Percentiles rank a stretch among this genome's conserved stretches.
Evolutionary conservation across 2,329 filamentous ascomycete genomes (phyloP).

Genomic region (Botrytis paeoniae): DNA sequence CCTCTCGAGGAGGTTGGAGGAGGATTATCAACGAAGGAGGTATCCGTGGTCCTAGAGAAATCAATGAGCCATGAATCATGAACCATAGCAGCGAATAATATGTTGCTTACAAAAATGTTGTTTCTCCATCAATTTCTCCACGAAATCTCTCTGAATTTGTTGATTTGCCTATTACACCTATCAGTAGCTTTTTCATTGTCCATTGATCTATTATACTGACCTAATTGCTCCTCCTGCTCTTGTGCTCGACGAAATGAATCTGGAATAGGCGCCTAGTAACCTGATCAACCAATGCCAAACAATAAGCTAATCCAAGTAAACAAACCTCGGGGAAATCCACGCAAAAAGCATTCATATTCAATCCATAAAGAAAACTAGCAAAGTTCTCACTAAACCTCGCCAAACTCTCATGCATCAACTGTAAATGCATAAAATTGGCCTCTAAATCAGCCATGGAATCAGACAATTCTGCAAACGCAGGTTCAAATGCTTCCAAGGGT

Average conservation of each 20-base stretch:
- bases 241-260: conserved; percentile 75
- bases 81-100: conserved; percentile 5
- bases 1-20: conserved; percentile 58
- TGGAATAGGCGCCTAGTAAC: conserved; percentile 68
- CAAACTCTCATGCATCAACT: conserved; percentile 93
- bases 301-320: conserved; percentile 17
- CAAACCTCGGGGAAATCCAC: conserved; percentile 91
- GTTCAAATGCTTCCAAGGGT: conserved; percentile 80
- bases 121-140: conserved; percentile 58
- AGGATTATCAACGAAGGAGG: conserved; percentile 86
- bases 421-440: conserved; percentile 95
- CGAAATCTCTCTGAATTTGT: conserved; percentile 40
- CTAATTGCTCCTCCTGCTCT: conserved; percentile 52
- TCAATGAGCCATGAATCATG: conserved; percentile 21
- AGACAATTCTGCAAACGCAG: conserved; percentile 86
- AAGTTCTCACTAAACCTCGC: conserved; percentile 94
- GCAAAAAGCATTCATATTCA: conserved; percentile 99
- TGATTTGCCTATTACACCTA: conserved; percentile 30
- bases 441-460: conserved; percentile 95
- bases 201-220: conserved; percentile 33
- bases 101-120: conserved; percentile 73
- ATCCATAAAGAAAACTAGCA: conserved; percentile 87
- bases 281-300: conserved; percentile 12
- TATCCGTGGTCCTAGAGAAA: conserved; percentile 74
- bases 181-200: conserved; percentile 18